Evolutionary conservation across 2,329 filamentous ascomycete species (phyloP).

Genomic region (Pestalotiopsis sp.): DNA sequence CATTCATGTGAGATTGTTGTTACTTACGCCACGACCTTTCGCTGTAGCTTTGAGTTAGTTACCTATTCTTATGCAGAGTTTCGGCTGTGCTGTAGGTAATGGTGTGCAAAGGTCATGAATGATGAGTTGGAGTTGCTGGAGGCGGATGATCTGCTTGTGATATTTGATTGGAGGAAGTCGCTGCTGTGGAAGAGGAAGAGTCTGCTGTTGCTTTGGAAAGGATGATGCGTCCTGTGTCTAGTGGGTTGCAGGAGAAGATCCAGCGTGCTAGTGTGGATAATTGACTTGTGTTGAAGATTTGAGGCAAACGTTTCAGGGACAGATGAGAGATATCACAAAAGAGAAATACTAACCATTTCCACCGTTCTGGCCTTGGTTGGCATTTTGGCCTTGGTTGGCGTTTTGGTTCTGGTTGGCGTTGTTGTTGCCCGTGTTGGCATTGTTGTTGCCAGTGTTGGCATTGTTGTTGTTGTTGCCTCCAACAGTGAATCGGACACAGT

Average conservation of each 20-base stretch:
- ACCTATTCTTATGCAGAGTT: neutral
- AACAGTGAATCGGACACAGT: slow-evolving; percentile 32
- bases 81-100: slow-evolving; percentile 8
- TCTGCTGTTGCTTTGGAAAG: slow-evolving; percentile 10
- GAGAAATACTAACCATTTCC: slow-evolving; percentile 12
- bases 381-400: slow-evolving; percentile 17
- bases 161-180: slow-evolving; percentile 8
- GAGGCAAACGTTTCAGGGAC: neutral
- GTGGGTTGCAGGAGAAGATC: neutral
- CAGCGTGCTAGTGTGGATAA: slow-evolving; percentile 4
- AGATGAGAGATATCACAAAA: neutral
- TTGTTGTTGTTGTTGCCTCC: slow-evolving; percentile 26
- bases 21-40: slow-evolving; percentile 12
- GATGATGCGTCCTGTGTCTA: neutral
- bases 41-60: slow-evolving; percentile 6
- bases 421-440: slow-evolving; percentile 24
- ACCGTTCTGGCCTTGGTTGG: neutral
- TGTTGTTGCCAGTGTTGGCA: slow-evolving; percentile 22
- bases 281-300: slow-evolving; percentile 2
- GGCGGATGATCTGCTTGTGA: neutral
- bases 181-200: slow-evolving; percentile 12
- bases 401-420: slow-evolving; percentile 18
- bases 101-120: slow-evolving; percentile 1
- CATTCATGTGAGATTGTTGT: neutral
- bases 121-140: slow-evolving; percentile 2